Evolutionary conservation across 2,329 filamentous ascomycete genomes (phyloP).

Genomic region (Phialophora expanda): DNA sequence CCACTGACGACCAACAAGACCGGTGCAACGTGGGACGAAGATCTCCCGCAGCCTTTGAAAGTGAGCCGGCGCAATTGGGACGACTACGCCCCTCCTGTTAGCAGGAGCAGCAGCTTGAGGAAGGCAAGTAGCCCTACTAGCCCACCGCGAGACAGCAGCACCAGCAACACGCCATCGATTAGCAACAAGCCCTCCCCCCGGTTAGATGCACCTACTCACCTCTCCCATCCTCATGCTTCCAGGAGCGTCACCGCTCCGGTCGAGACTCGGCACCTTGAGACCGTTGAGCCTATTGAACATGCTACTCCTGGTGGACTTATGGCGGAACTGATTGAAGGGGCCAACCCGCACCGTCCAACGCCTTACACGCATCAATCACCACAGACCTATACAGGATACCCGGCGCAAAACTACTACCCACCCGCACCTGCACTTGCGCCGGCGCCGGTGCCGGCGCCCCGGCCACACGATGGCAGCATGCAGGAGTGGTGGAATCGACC

Average conservation of each 20-base stretch:
- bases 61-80: conserved; percentile 36
- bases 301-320: conserved; percentile 34
- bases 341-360: conserved; percentile 11
- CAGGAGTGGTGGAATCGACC: conserved; percentile 32
- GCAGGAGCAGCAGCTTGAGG: conserved; percentile 30
- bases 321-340: conserved; percentile 37
- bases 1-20: conserved; percentile 32
- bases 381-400: conserved; percentile 19
- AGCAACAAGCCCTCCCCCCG: conserved; percentile 22
- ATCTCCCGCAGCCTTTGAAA: conserved; percentile 32
- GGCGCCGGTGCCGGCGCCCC: neutral
- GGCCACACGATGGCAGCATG: conserved; percentile 21
- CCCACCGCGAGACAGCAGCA: conserved; percentile 17
- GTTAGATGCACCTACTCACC: conserved; percentile 12
- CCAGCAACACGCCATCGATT: conserved; percentile 24
- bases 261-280: conserved; percentile 15
- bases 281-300: conserved; percentile 24
- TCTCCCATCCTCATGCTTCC: conserved; percentile 21
- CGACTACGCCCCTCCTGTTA: conserved; percentile 31
- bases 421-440: neutral
- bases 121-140: conserved; percentile 14
- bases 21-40: conserved; percentile 38
- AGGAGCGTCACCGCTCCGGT: conserved; percentile 27
- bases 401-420: conserved; percentile 19
- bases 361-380: conserved; percentile 16